These are phyloP conservation scores for Aspergillus sp. DNA, from an alignment of 2,329 filamentous ascomycete genomes.

Conservation along the genomic window DNA sequence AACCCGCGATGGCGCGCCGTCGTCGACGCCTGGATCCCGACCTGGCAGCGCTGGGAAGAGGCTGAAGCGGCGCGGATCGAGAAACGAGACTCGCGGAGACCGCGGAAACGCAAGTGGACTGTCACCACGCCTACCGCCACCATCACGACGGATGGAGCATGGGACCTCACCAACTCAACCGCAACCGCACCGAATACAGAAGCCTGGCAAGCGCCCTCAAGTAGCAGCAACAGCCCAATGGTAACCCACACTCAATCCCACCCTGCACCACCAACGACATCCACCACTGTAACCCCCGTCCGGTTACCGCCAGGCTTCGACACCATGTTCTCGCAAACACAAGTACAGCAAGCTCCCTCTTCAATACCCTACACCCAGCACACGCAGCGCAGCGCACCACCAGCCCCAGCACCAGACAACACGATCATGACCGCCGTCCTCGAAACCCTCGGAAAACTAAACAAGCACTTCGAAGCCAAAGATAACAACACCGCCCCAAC, in stretches of 20 bases:
- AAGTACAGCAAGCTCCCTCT: slow-evolving; percentile 7
- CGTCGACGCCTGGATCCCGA: slow-evolving; percentile 47
- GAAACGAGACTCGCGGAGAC: slow-evolving; percentile 41
- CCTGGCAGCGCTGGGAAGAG: slow-evolving; percentile 46
- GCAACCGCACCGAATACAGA: not conserved
- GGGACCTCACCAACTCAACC: slow-evolving; percentile 18
- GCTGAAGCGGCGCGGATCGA: slow-evolving; percentile 43
- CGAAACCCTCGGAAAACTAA: slow-evolving; percentile 43
- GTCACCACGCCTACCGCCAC: not conserved
- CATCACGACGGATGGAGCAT: slow-evolving; percentile 4
- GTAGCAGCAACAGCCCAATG: slow-evolving; percentile 5
- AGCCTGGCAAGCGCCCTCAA: slow-evolving; percentile 16
- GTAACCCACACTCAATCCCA: slow-evolving; percentile 7
- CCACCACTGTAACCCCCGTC: slow-evolving; percentile 26
- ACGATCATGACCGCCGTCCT: slow-evolving; percentile 39
- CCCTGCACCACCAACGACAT: slow-evolving; percentile 13
- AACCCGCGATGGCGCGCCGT: slow-evolving; percentile 45
- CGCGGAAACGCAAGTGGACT: slow-evolving; percentile 34
- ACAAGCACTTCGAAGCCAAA: slow-evolving; percentile 39
- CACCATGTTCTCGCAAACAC: slow-evolving; percentile 40
- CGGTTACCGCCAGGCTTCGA: slow-evolving; percentile 45
- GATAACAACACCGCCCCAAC: slow-evolving; percentile 1
- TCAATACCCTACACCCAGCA: slow-evolving; percentile 1
- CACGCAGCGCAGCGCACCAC: not conserved
- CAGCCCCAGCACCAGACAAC: slow-evolving; percentile 12